phyloP scores from a whole-genome alignment of 352 stramenopile species.

The Phytopythium delawarense region DNA sequence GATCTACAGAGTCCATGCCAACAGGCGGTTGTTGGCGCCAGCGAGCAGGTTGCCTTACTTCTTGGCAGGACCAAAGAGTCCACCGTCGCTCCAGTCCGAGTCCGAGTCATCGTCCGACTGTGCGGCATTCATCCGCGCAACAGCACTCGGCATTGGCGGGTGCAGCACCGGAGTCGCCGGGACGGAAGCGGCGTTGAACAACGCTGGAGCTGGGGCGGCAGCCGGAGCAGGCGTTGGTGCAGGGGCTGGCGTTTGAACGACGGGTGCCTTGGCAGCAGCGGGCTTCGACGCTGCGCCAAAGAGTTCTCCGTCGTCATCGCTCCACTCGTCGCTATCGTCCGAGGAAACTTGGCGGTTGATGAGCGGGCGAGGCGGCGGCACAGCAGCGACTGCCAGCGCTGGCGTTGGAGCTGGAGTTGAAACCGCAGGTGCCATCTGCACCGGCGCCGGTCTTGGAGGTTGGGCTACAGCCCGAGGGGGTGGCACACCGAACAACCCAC shows the following conservation, averaged over 20 bases:
- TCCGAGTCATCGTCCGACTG: conserved; percentile 39
- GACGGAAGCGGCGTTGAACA: conserved; percentile 21
- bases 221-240: conserved; percentile 7
- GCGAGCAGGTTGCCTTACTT: conserved; percentile 12
- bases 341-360: conserved; percentile 42
- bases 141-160: conserved; percentile 45
- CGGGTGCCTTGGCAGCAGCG: conserved; percentile 10
- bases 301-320: conserved; percentile 49
- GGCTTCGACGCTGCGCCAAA: conserved; percentile 41
- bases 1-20: neutral
- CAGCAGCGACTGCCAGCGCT: conserved; percentile 12
- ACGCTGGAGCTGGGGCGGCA: conserved; percentile 11
- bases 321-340: conserved; percentile 68
- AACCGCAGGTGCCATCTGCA: conserved; percentile 6
- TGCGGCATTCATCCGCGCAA: conserved; percentile 37
- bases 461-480: conserved; percentile 7
- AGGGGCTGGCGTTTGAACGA: conserved; percentile 1
- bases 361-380: conserved; percentile 27
- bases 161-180: conserved; percentile 19
- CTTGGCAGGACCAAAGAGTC: conserved; percentile 56
- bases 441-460: conserved; percentile 7
- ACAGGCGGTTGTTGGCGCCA: neutral
- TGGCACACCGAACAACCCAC: conserved; percentile 51
- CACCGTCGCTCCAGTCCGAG: conserved; percentile 58
- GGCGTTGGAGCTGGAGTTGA: conserved; percentile 8